Percentiles rank a stretch among this genome's conserved stretches.
Evolutionary conservation across 2,329 filamentous ascomycete species (phyloP).

Genomic region (Pleurostoma richardsiae): DNA sequence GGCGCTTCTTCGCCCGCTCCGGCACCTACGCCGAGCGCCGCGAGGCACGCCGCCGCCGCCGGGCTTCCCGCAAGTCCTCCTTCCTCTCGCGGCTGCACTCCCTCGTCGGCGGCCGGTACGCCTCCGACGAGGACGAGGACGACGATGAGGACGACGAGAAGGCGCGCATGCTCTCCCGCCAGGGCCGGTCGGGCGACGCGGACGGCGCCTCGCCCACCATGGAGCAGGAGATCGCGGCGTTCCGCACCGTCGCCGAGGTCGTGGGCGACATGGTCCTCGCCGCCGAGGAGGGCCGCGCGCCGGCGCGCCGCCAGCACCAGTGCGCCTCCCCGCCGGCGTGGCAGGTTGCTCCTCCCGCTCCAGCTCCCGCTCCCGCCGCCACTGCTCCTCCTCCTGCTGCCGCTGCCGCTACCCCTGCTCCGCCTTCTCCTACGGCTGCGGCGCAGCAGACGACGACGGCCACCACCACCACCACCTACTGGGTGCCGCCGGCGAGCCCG

Average conservation of each 20-base stretch:
- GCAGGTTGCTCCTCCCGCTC: not conserved
- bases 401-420: conserved; percentile 1
- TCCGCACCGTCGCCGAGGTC: conserved; percentile 38
- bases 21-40: conserved; percentile 18
- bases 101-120: not conserved
- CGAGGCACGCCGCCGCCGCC: conserved; percentile 11
- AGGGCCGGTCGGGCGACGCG: conserved; percentile 8
- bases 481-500: conserved; percentile 5
- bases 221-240: conserved; percentile 43
- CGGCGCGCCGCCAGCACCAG: conserved; percentile 11
- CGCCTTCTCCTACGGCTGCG: not conserved
- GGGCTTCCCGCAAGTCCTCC: conserved; percentile 13
- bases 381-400: not conserved
- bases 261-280: conserved; percentile 40
- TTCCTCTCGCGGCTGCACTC: conserved; percentile 10
- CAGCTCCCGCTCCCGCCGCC: not conserved
- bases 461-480: conserved; percentile 4
- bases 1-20: conserved; percentile 9
- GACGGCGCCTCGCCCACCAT: conserved; percentile 29
- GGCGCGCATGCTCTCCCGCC: conserved; percentile 21
- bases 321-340: conserved; percentile 2
- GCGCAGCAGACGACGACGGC: conserved; percentile 1
- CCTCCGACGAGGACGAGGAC: conserved; percentile 10
- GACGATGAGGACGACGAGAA: conserved; percentile 30
- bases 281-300: conserved; percentile 27